These are phyloP conservation scores for Furcasterigmium sp. DNA, from an alignment of 2,329 filamentous ascomycete species.

Conservation along the genomic window DNA sequence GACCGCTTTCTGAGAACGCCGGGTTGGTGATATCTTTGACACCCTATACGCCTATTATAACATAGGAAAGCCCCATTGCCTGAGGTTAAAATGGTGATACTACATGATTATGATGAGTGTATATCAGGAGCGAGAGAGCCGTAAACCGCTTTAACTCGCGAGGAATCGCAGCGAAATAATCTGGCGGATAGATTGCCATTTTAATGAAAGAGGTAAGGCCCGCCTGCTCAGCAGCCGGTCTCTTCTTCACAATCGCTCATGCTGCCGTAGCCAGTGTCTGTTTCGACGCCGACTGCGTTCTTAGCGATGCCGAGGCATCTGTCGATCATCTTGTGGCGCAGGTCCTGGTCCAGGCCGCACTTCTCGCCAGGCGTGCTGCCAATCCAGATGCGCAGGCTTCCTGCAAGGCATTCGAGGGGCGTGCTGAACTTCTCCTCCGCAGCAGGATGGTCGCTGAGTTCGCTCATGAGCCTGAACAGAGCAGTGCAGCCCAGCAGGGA, in stretches of 20 bases:
- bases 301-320: slow-evolving; percentile 52
- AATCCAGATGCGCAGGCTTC: slow-evolving; percentile 55
- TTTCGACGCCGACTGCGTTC: slow-evolving; percentile 53
- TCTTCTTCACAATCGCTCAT: slow-evolving; percentile 44
- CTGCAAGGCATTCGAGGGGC: slow-evolving; percentile 52
- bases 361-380: slow-evolving; percentile 45
- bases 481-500: slow-evolving; percentile 56
- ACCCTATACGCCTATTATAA: too few relatives aligned
- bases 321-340: slow-evolving; percentile 50
- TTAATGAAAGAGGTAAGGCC: too few relatives aligned
- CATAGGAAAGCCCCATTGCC: too few relatives aligned
- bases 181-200: too few relatives aligned
- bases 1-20: not conserved
- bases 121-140: too few relatives aligned
- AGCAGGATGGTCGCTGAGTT: slow-evolving; percentile 40
- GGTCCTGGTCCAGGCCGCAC: slow-evolving; percentile 42
- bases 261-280: slow-evolving; percentile 55
- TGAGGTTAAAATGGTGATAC: too few relatives aligned
- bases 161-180: too few relatives aligned
- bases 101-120: too few relatives aligned
- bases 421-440: slow-evolving; percentile 40
- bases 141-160: too few relatives aligned
- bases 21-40: not conserved
- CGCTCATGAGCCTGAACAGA: slow-evolving; percentile 52
- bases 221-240: slow-evolving; percentile 10